Evolutionary conservation across 2,329 filamentous ascomycete genomes (phyloP), one percentile per base, ranked within the genome.

Genomic region (Diplodia mutila): DNA sequence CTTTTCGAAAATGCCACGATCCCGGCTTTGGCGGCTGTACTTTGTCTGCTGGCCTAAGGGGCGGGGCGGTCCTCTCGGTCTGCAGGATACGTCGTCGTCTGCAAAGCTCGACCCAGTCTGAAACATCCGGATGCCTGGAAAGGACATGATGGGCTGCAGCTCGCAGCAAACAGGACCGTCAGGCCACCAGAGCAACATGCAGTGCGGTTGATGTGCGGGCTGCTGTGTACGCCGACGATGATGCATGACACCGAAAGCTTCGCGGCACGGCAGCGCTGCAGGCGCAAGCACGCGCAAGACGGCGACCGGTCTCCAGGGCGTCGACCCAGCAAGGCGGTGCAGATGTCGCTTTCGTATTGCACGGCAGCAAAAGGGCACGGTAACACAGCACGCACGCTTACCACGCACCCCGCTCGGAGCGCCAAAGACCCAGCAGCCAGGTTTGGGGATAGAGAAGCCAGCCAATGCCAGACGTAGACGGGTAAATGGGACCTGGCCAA

Each of bases 121-220:
- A 63, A 63, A 63, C 59, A 34, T 23, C 7, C 29, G 23, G 23
- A 51, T 37, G n/a, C 59, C 59, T 49, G 59, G 42, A 29, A 63
- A 51, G n/a, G 46, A 48, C 27, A n/a, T 25, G 59, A 51, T 48
- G 42, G 21, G 46, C 27, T 63, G 59, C 59, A 63, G 57, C 23
- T 4, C 46, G 57, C 57, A 49, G 46, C 39, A 46, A 48, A 46
- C 59, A 37, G 27, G 39, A 21, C 59, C 21, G 42, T 18, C 27
- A 51, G 59, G 46, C 59, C 42, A 63, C 18, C 27, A 48, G 25
- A n/a, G 29, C 42, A 14, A 27, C 29, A 51, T 63, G 42, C 59
- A 63, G 46, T 51, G 59, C 46, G 59, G 59, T 63, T 51, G 59
- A 63, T 49, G 59, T 51, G 59, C 27, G 49, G 42, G 59, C 59